A percentile compares a stretch with the other conserved stretches of the same genome.
Evolutionary conservation across 208 protist genomes (phyloP).

Genomic region (Wallacemonas sp.): DNA sequence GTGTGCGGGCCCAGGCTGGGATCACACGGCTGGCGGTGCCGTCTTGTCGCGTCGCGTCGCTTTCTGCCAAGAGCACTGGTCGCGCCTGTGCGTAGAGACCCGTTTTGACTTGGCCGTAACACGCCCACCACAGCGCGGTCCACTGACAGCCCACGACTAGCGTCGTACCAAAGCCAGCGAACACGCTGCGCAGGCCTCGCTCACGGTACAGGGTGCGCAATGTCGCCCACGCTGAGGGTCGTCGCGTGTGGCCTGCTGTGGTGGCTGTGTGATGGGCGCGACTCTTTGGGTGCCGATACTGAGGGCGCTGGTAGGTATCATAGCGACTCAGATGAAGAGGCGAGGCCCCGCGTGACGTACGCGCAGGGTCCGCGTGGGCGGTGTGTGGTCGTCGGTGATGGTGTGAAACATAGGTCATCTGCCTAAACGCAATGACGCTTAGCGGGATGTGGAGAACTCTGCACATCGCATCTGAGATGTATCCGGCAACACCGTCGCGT

Average conservation of each 20-base stretch:
- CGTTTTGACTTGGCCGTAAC: constrained; percentile 63
- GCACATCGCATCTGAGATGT: constrained; percentile 63
- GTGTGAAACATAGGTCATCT: constrained; percentile 87
- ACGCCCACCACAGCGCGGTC: constrained; percentile 81
- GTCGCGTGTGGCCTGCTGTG: too few relatives aligned
- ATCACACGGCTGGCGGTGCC: background rate
- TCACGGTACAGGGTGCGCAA: constrained; percentile 62
- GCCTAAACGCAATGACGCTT: constrained; percentile 76
- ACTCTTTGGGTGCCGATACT: constrained; percentile 3
- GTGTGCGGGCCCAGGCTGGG: background rate
- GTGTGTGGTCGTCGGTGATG: background rate
- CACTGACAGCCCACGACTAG: constrained; percentile 80
- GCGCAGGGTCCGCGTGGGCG: background rate
- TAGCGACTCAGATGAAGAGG: background rate
- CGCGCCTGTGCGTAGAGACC: constrained; percentile 37
- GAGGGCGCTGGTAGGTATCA: constrained; percentile 7
- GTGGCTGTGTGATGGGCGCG: background rate
- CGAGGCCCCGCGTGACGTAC: too few relatives aligned
- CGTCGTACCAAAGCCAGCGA: constrained; percentile 77
- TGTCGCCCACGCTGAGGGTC: constrained; percentile 21
- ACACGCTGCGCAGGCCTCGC: constrained; percentile 65
- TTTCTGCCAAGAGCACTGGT: constrained; percentile 24
- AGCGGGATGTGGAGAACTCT: constrained; percentile 79
- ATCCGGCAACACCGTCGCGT: constrained; percentile 61
- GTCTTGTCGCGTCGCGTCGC: constrained; percentile 11